Conservation (phyloP, 1,284 basidiomycete species). For the Fomitopsis pinicola region DNA sequence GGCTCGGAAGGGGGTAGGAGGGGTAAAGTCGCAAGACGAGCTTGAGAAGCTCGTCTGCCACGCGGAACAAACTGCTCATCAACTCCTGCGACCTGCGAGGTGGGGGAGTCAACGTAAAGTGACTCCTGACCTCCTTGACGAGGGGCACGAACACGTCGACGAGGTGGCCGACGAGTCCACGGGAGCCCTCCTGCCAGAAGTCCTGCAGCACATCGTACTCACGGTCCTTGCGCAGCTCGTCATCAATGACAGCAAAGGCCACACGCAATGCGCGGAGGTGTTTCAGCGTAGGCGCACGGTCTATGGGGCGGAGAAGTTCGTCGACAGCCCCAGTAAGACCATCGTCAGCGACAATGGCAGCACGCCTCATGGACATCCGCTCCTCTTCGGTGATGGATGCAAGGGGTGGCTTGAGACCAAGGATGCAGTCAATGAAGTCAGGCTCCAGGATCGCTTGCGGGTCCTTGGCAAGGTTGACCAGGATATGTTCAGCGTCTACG, state of each 20-base stretch:
- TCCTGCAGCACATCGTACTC: slow-evolving; percentile 51
- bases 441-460: slow-evolving; percentile 56
- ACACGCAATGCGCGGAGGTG: slow-evolving; percentile 57
- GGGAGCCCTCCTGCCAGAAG: slow-evolving; percentile 54
- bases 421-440: slow-evolving; percentile 52
- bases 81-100: slow-evolving; percentile 31
- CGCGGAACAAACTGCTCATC: slow-evolving; percentile 48
- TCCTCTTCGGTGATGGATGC: slow-evolving; percentile 60
- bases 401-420: slow-evolving; percentile 48
- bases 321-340: slow-evolving; percentile 61
- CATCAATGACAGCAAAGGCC: slow-evolving; percentile 50
- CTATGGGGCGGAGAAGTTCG: slow-evolving; percentile 47
- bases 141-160: slow-evolving; percentile 47
- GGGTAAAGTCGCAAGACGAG: slow-evolving; percentile 44
- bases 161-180: slow-evolving; percentile 52
- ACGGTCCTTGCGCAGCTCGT: slow-evolving; percentile 47
- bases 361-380: slow-evolving; percentile 48
- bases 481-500: slow-evolving; percentile 62
- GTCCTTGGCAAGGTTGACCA: slow-evolving; percentile 54
- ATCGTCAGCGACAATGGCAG: slow-evolving; percentile 60
- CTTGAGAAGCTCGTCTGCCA: slow-evolving; percentile 48
- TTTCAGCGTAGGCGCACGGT: slow-evolving; percentile 45
- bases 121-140: slow-evolving; percentile 43
- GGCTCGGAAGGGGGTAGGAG: slow-evolving; percentile 45
- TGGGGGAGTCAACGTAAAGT: slow-evolving; percentile 40